Evolutionary conservation across 129 eudicot genomes (phyloP), one percentile per base, ranked within the genome.

Genomic region (Erigeron canadensis): DNA sequence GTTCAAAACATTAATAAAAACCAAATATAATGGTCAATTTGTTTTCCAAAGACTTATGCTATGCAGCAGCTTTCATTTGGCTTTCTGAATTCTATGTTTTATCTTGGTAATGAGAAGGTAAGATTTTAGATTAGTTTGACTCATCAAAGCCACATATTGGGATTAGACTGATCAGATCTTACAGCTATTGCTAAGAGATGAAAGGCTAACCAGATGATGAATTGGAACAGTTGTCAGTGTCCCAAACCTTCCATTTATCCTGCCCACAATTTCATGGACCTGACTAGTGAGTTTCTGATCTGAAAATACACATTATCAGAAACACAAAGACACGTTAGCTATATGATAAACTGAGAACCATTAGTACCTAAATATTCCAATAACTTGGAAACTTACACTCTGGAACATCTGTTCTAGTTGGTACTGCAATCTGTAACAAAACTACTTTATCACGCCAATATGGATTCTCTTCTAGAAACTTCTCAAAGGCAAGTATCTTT

Each of bases 221-320:
- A 93, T 89, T 22, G 98, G 98, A 64, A 89, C 96, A 10, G 89
- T 83, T 39, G 92, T 77, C 75, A 89, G 77, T 46, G 90, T 78
- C 79, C 98, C 98, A 76, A 93, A 93, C 80, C 96, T 83, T 55
- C 98, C 98, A 69, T 93, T 93, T 75, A 93, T 89, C 62, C 98
- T 90, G 53, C 98, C 98, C 69, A 92, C 98, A 67, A 93, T 93
- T 82, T 93, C 98, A 84, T 93, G 96, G 70, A 89, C 98, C 69
- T 93, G 98, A 82, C 98, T 89, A 18, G 98, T 93, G 69, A 93
- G 96, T 75, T 89, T 93, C 85, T 93, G 96, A 82, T 93, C 98
- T 93, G 84, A 42, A 53, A 69, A 73, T 66, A 61, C 73, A 71
- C 64, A 60, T 71, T 46, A 50, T 58, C 21, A 19, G 38, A 80